Evolutionary conservation across 371 early-diverging fungal genomes (phyloP).

Genomic region (Mortierella sp.): DNA sequence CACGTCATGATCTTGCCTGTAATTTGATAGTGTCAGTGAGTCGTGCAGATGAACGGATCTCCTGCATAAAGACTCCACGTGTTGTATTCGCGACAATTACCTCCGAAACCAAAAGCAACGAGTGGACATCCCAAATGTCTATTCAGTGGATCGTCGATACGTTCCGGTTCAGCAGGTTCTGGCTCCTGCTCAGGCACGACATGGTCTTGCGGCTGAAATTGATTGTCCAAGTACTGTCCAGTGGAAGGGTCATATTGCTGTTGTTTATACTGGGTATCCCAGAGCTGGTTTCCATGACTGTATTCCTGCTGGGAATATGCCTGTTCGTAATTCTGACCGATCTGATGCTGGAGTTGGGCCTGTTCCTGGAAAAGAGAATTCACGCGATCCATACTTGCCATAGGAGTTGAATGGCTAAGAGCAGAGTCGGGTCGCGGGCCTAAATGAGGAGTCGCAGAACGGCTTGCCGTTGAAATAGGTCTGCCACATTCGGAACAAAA

Average conservation of each 20-base stretch:
- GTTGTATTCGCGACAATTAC: slow-evolving; percentile 39
- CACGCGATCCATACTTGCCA: slow-evolving; percentile 36
- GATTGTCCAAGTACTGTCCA: slow-evolving; percentile 29
- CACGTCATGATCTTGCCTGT: slow-evolving; percentile 71
- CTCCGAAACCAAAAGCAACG: slow-evolving; percentile 88
- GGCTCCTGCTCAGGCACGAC: slow-evolving; percentile 44
- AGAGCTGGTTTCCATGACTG: slow-evolving; percentile 16
- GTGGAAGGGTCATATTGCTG: slow-evolving; percentile 41
- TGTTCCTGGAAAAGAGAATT: slow-evolving; percentile 26
- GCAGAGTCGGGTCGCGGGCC: slow-evolving; percentile 30
- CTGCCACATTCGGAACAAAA: slow-evolving; percentile 81
- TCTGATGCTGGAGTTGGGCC: slow-evolving; percentile 2
- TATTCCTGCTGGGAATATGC: slow-evolving; percentile 7
- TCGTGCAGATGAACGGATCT: not conserved
- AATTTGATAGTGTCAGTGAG: no score
- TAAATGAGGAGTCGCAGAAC: slow-evolving; percentile 59
- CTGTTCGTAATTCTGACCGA: not conserved
- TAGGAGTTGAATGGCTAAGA: slow-evolving; percentile 15
- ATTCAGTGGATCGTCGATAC: slow-evolving; percentile 71
- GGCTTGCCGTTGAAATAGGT: slow-evolving; percentile 59
- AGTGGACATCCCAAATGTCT: slow-evolving; percentile 78
- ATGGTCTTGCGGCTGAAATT: slow-evolving; percentile 25
- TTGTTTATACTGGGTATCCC: slow-evolving; percentile 16
- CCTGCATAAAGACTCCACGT: not conserved
- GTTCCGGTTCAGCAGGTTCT: slow-evolving; percentile 48